These are phyloP conservation scores for Entophlyctis luteolus DNA, from an alignment of 192 early-diverging fungal species.

Conservation along the genomic window DNA sequence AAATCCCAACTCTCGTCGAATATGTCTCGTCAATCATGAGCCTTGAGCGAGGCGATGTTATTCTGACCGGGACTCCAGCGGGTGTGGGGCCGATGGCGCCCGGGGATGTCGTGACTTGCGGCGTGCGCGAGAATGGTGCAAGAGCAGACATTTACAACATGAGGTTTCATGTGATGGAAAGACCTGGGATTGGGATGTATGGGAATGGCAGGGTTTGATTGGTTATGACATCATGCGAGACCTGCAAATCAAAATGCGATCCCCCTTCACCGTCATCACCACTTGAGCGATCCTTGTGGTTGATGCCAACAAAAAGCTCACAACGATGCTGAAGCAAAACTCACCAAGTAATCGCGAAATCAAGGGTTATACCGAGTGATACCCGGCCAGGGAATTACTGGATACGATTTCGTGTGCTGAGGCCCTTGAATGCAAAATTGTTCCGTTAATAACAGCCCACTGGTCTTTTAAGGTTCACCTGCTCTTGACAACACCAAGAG, in stretches of 20 bases:
- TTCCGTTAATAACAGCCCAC: too few species aligned
- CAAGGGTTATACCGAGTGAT: too few species aligned
- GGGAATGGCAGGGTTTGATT: constrained; percentile 15
- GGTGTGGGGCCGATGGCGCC: constrained; percentile 79
- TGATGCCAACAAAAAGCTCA: too few species aligned
- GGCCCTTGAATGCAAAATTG: too few species aligned
- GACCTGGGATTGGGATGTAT: constrained; percentile 33
- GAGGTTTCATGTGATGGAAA: constrained; percentile 45
- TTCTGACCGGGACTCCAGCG: constrained; percentile 83
- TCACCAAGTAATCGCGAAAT: too few species aligned
- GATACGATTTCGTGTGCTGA: too few species aligned
- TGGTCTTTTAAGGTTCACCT: too few species aligned
- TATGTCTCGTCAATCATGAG: constrained; percentile 83
- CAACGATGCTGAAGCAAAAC: too few species aligned
- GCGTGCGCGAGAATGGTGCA: constrained; percentile 47
- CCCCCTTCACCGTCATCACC: neutral
- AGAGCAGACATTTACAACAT: constrained; percentile 29
- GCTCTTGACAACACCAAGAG: too few species aligned
- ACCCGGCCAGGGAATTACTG: too few species aligned
- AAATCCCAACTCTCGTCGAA: constrained; percentile 73
- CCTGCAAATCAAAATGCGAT: neutral
- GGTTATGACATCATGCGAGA: neutral
- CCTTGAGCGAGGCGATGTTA: constrained; percentile 82
- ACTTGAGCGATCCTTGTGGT: neutral
- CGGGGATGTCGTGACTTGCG: constrained; percentile 77